phyloP scores from a whole-genome alignment of 768 basidiomycete genomes.

The Termitomyces bulborhizus region DNA sequence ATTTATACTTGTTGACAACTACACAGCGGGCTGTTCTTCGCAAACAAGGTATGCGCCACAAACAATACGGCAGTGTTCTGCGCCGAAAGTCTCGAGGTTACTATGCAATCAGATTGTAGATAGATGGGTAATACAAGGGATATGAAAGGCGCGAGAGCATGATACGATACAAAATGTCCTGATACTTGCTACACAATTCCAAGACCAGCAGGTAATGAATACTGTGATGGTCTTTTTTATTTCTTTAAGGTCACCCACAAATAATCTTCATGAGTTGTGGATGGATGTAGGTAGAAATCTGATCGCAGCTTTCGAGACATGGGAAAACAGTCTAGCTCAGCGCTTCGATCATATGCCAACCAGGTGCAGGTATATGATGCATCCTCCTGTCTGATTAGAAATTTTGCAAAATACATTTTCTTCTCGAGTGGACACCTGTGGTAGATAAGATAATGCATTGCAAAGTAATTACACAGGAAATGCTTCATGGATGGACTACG shows the following conservation, averaged over 20 bases:
- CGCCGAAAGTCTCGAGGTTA: constrained; percentile 4
- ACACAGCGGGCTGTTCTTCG: neutral
- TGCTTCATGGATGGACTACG: too few relatives aligned
- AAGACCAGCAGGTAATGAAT: neutral
- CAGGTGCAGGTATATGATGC: too few relatives aligned
- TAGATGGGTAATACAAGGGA: neutral
- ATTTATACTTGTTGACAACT: neutral
- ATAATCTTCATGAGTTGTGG: neutral
- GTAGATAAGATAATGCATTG: too few relatives aligned
- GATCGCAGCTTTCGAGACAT: neutral
- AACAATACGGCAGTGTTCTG: neutral
- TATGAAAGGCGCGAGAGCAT: neutral
- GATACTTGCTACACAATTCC: neutral
- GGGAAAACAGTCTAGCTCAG: neutral
- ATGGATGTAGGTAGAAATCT: neutral
- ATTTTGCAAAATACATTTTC: too few relatives aligned
- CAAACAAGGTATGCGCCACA: constrained; percentile 9
- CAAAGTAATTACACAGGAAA: too few relatives aligned
- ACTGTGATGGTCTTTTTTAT: too few relatives aligned
- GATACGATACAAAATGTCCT: neutral
- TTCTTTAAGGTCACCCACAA: neutral
- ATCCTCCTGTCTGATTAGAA: too few relatives aligned
- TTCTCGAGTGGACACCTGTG: too few relatives aligned
- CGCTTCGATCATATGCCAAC: too few relatives aligned
- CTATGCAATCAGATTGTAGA: neutral